A percentile compares a stretch with the other conserved stretches of the same genome.
These are phyloP conservation scores for Coniella lustricola DNA, from an alignment of 2,329 filamentous ascomycete species.

Conservation along the genomic window DNA sequence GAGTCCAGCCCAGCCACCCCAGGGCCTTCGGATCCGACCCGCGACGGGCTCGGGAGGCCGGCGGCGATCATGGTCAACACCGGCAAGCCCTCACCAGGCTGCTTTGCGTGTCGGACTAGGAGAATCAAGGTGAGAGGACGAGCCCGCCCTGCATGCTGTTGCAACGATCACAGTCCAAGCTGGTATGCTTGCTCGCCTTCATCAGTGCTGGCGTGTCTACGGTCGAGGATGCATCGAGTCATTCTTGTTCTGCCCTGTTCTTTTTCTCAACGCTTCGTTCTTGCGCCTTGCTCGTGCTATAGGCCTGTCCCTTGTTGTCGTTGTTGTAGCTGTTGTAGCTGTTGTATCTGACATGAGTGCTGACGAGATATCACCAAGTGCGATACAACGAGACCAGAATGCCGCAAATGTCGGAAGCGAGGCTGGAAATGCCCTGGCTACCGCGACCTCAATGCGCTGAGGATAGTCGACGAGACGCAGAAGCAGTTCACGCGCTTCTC, in stretches of 20 bases:
- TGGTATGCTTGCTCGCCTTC: no score
- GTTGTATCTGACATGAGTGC: background rate
- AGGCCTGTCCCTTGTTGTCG: no score
- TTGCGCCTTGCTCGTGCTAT: no score
- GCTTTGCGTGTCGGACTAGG: conserved; percentile 14
- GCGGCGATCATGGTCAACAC: conserved; percentile 15
- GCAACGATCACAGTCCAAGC: no score
- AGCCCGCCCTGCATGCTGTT: no score
- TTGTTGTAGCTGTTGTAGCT: background rate
- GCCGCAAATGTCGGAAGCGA: conserved; percentile 15
- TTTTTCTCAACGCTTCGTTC: no score
- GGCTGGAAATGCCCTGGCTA: conserved; percentile 17
- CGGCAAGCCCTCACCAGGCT: conserved; percentile 16
- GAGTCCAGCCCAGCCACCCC: background rate
- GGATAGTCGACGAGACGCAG: conserved; percentile 17
- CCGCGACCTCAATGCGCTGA: conserved; percentile 14
- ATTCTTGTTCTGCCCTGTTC: no score
- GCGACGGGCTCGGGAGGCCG: background rate
- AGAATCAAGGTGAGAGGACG: conserved; percentile 16
- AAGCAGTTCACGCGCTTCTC: conserved; percentile 16
- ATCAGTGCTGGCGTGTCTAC: no score
- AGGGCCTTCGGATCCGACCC: background rate
- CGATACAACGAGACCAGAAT: conserved; percentile 15
- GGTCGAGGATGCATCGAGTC: no score
- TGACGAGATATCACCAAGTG: conserved; percentile 4